Evolutionary conservation across 768 basidiomycete species (phyloP), one percentile per base, ranked within the genome.

Genomic region (Leccinum olivaceopallidum): DNA sequence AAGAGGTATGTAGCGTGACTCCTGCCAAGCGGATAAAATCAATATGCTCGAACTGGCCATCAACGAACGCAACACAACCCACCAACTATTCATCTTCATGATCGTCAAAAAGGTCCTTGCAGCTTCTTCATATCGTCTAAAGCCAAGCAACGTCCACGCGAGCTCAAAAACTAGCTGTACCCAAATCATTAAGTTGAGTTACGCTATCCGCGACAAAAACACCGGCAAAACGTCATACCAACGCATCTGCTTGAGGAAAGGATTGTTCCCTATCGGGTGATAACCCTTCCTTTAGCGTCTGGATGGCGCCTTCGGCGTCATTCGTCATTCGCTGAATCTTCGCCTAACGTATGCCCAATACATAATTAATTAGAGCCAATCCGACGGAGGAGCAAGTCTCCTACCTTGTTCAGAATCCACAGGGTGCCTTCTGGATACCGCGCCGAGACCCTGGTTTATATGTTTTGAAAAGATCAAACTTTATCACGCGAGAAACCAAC

Each of bases 1-100:
- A 87, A 90, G 63, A 85, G 85, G 71, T 92, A 92, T 10, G 90
- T 92, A 3, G 82, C 89, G 55, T 89, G 90, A 67, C 86, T 87
- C 89, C 88, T 89, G 63, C 7, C 18, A 56, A 42, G 34, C 39
- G 2, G 18, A 58, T 26, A 44, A 7, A n/a, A 32, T 50, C 42
- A 59, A 2, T 50, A 54, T 13, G 24, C 48, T 32, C 20, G 16
- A 52, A 42, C 7, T 18, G 14, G 7, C 28, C 1, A 10, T 14
- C 30, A 63, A 50, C 6, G 44, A 58, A 55, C 14, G 14, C 18
- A 34, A 53, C 4, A 9, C 34, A 24, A 73, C 79, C 7, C 36
- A 86, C 91, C 91, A 93, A 50, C 76, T 84, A 67, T 92, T 93
- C 61, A 90, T 66, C 62, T 84, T 80, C 5, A 84, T 86, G 63